Percentiles rank a stretch among this genome's conserved stretches.
Evolutionary conservation across 306 rosid species (phyloP).

Genomic region (Fragaria vesca): DNA sequence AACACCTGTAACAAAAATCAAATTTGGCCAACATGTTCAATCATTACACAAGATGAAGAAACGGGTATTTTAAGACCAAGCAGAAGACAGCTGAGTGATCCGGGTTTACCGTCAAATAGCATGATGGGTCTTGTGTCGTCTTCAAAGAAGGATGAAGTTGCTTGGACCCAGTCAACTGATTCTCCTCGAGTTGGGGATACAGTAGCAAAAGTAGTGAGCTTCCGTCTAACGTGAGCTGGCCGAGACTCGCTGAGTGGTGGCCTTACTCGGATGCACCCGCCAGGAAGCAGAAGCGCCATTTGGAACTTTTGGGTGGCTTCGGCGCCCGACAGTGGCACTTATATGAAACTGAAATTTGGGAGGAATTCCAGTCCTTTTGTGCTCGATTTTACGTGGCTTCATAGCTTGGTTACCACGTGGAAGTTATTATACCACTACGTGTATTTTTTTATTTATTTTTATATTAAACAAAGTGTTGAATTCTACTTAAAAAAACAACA

Average conservation of each 20-base stretch:
- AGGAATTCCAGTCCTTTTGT: background rate
- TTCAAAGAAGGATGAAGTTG: constrained; percentile 73
- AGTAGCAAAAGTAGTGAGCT: constrained; percentile 41
- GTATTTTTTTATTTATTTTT: no score
- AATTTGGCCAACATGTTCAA: constrained; percentile 5
- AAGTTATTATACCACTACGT: background rate
- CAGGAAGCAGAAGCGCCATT: constrained; percentile 64
- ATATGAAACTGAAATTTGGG: background rate
- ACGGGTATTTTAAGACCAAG: background rate
- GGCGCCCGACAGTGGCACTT: background rate
- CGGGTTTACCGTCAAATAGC: constrained; percentile 76
- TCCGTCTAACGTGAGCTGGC: constrained; percentile 26
- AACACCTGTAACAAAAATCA: constrained; percentile 47
- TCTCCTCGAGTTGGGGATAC: constrained; percentile 43
- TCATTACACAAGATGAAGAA: background rate
- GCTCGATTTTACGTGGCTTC: constrained; percentile 3
- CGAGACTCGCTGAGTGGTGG: constrained; percentile 11
- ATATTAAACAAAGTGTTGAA: no score
- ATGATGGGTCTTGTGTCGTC: constrained; percentile 83
- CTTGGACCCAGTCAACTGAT: constrained; percentile 53
- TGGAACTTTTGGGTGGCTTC: background rate
- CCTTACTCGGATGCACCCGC: constrained; percentile 27
- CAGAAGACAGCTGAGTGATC: background rate
- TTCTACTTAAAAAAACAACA: no score
- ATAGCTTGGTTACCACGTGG: constrained; percentile 5